Evolutionary conservation across 306 rosid species (phyloP), one percentile per base, ranked within the genome.

Genomic region (Datisca glomerata): DNA sequence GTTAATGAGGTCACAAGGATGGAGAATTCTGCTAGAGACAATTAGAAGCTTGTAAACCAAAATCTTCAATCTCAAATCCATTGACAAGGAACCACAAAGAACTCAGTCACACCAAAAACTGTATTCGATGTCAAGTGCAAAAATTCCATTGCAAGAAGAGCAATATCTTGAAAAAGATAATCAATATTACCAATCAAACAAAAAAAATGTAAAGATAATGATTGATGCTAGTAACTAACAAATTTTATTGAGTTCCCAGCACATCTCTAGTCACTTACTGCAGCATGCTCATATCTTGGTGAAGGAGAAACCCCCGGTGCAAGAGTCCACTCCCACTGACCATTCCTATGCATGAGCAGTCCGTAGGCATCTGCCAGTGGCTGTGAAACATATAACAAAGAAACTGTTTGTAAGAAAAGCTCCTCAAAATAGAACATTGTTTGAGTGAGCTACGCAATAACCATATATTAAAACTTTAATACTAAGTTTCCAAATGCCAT

Each of bases 261-360:
- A 21, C 2, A 36, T 37, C 45, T 27, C 42, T 8, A 16, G 60
- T 31, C 23, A 80, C 91, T 78, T 81, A 91, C 99, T 65, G 96
- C 93, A 47, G 99, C 96, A 64, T 91, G 99, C 62, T 91, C 76
- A 61, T 91, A 91, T 62, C 99, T 80, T 38, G 92, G 78, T 45
- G 99, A 85, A 42, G 99, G 96, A 61, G 99, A 91, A 55, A 84
- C 99, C 55, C 96, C 99, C 21, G 99, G 99, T 49, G 99, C 99
- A 53, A 78, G 94, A 50, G 96, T 91, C 99, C 99, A 91, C 53
- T 91, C 99, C 99, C 99, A 91, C 68, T 73, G 87, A 43, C 96
- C 94, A 68, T 78, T 91, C 61, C 96, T 75, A 73, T 91, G 99
- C 96, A 85, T 78, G 41, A 91, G 84, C 57, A 91, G 56, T 66